Base-by-base conservation (phyloP, 2,329 filamentous ascomycete genomes). In the Pyrenophora teres region DNA sequence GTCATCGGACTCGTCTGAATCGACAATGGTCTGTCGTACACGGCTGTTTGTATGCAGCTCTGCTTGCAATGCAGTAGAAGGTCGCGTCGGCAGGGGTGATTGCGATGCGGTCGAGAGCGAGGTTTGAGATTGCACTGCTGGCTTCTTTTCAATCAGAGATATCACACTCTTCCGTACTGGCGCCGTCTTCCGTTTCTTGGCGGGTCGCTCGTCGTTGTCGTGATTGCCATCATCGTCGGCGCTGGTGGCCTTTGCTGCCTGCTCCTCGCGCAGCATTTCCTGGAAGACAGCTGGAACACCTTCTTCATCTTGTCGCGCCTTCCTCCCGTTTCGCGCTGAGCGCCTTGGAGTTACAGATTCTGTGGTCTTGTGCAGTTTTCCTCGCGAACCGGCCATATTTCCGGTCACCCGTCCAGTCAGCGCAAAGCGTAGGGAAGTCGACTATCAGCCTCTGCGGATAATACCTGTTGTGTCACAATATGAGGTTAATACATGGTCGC, bases 1-100 rank as follows among this genome's bases (percentile, higher is more conserved):
- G 25, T 81, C 80, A 9, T 82, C 83, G n/a, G 82, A 82, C 53
- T 83, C 83, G 12, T 80, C 80, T 27, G 81, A 71, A 49, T 74
- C 71, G 21, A 63, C 59, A 16, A 68, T 74, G 54, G 64, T 79
- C 74, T 61, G 77, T 57, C 37, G 71, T 68, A 60, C 76, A 69
- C 59, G 62, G 7, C 59, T 52, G 25, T 52, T 62, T 40, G 56
- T 56, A 32, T 47, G 44, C 27, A 50, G 53, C 16, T 43, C 36
- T 8, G 46, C 33, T 27, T 56, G 38, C 15, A 23, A n/a, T 15
- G 27, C 31, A 23, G 30, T 30, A n/a, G 32, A 38, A 39, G 44
- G 39, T 8, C 37, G 54, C 27, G 50, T 23, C 18, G 62, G 56
- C 16, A 54, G 19, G 19, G 44, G 25, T 18, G 39, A 37, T 19